Percentiles rank a stretch among this genome's conserved stretches.
Evolutionary conservation across 2,329 filamentous ascomycete species (phyloP).

Genomic region (Phialophora verrucosa): DNA sequence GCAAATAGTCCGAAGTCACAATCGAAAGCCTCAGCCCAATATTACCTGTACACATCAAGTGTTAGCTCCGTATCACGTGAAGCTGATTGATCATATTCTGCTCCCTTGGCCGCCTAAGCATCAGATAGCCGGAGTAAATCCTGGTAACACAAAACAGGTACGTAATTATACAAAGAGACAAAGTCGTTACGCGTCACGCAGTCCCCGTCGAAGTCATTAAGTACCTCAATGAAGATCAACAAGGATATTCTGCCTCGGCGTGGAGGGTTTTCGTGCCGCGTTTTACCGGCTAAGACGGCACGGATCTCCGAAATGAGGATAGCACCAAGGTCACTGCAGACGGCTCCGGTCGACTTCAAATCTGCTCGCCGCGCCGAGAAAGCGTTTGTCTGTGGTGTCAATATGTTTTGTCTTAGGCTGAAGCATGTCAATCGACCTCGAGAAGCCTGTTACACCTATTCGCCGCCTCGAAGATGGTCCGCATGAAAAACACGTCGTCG

Average conservation of each 20-base stretch:
- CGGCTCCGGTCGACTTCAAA: constrained; percentile 4
- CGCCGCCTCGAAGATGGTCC: constrained; percentile 5
- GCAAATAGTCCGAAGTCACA: too few relatives aligned
- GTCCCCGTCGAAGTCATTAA: constrained; percentile 1
- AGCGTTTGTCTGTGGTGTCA: constrained; percentile 1
- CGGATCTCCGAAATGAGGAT: constrained; percentile 11
- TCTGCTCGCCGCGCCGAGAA: constrained; percentile 5
- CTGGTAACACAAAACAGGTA: background rate
- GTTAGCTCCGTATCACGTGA: background rate
- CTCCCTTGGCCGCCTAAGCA: background rate
- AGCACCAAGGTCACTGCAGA: constrained; percentile 9
- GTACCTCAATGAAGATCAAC: constrained; percentile 1
- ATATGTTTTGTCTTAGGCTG: constrained; percentile 9
- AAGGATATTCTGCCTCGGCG: constrained; percentile 8
- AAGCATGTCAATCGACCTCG: constrained; percentile 18
- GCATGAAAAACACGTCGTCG: constrained; percentile 10
- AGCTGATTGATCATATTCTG: background rate
- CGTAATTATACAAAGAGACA: background rate
- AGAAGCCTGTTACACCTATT: constrained; percentile 9
- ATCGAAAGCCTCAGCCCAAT: too few relatives aligned
- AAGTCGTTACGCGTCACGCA: background rate
- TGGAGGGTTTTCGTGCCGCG: constrained; percentile 2
- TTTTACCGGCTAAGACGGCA: constrained; percentile 16
- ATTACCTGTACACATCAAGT: too few relatives aligned
- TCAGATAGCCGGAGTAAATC: background rate